Evolutionary conservation across 2,329 filamentous ascomycete genomes (phyloP), one percentile per base, ranked within the genome.

Genomic region (Trichoderma arundinaceum): DNA sequence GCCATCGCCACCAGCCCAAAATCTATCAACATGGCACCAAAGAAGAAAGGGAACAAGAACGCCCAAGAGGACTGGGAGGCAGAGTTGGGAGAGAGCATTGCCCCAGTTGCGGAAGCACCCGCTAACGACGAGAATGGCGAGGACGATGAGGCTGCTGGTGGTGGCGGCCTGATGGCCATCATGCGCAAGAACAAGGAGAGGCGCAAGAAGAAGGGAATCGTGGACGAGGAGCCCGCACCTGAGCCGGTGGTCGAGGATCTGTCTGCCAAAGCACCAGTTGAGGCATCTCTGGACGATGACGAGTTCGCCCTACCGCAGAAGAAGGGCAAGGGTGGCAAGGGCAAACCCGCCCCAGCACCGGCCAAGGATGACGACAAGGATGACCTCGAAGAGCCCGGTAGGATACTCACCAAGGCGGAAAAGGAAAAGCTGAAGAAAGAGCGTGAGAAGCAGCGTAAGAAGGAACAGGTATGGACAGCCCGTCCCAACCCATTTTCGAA

Each of bases 391-490:
- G 84, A 83, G 10, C 83, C 82, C 66, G 90, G 90, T 51, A 86
- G 88, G 64, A 84, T 98, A 56, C 88, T 98, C 81, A 96, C 92
- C 44, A 99, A 98, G 86, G 95, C 96, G 66, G 94, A 99, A 82
- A 99, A 99, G 83, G 95, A 99, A 78, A 96, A 92, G 80, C 85
- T 94, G 74, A 98, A 94, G 86, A 99, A 97, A 82, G 95, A 99
- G 82, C 89, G 92, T 68, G 95, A 99, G 83, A 99, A 99, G 88
- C 92, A 95, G 81, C 86, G 94, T 71, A 99, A 99, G 83, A 99
- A 94, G 88, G 95, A 99, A 80, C 91, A 98, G 87, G 92, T 95
- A 72, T 32, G 73, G 64, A 8, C 32, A 22, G 22, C 32, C 43
- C 51, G 17, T 33, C 48, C n/a, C 39, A 49, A 7, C 2, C 19